A percentile compares a stretch with the other conserved stretches of the same genome.
Conservation (phyloP, 768 basidiomycete genomes). For the Psilocybe cyanescens region DNA sequence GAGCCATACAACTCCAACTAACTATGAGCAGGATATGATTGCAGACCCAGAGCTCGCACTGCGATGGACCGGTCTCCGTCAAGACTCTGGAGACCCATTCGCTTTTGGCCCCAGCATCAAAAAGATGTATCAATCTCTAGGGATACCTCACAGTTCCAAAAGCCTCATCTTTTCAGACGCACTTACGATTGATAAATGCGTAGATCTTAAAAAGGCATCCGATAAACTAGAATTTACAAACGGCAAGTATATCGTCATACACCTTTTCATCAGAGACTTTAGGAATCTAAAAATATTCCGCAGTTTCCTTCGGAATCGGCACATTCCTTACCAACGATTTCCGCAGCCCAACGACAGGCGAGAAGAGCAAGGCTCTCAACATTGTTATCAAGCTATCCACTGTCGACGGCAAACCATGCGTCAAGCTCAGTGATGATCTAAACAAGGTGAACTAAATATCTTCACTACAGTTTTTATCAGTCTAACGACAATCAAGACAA, state of each 20-base stretch:
- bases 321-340: slow-evolving; percentile 95
- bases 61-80: slow-evolving; percentile 84
- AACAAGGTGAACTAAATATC: slow-evolving; percentile 56
- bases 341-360: slow-evolving; percentile 44
- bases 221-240: slow-evolving; percentile 70
- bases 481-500: slow-evolving; percentile 51
- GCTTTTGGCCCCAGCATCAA: slow-evolving; percentile 78
- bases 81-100: slow-evolving; percentile 93
- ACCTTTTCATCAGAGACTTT: not conserved
- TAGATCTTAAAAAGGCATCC: slow-evolving; percentile 72
- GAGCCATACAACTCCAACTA: slow-evolving; percentile 3
- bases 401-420: slow-evolving; percentile 74
- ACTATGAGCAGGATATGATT: slow-evolving; percentile 53
- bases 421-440: slow-evolving; percentile 94
- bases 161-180: slow-evolving; percentile 85
- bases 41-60: slow-evolving; percentile 59
- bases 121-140: slow-evolving; percentile 70
- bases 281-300: not conserved
- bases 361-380: slow-evolving; percentile 82
- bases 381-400: slow-evolving; percentile 93
- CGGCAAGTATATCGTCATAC: slow-evolving; percentile 40
- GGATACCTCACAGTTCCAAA: slow-evolving; percentile 68
- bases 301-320: slow-evolving; percentile 93
- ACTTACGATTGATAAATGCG: slow-evolving; percentile 70
- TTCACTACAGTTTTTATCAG: not conserved